These are phyloP conservation scores for Citrus trifoliata DNA, from an alignment of 345 rosid genomes.

Conservation along the genomic window DNA sequence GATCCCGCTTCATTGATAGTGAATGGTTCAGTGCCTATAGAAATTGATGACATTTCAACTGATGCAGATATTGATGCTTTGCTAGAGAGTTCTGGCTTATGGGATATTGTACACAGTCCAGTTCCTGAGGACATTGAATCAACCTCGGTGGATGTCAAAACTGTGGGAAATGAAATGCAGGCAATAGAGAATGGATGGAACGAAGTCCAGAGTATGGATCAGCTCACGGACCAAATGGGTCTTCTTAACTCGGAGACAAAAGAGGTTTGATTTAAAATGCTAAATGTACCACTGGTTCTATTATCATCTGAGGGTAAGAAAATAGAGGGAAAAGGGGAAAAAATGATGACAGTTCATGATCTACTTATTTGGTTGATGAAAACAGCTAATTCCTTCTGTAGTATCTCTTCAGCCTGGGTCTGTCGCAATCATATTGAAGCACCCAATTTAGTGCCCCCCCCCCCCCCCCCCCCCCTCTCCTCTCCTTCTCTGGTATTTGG, in stretches of 20 bases:
- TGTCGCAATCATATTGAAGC: constrained; percentile 14
- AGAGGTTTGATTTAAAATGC: constrained; percentile 19
- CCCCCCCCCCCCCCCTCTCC: fast-evolving
- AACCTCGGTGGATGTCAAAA: constrained; percentile 35
- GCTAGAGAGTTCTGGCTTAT: constrained; percentile 47
- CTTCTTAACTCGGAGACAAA: constrained; percentile 60
- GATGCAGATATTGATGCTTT: constrained; percentile 70
- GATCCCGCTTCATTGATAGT: constrained; percentile 41
- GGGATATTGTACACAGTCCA: constrained; percentile 59
- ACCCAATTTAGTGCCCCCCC: not conserved
- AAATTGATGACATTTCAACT: constrained; percentile 45
- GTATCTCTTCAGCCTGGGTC: constrained; percentile 5
- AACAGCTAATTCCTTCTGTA: constrained; percentile 11
- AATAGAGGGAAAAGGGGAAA: not conserved
- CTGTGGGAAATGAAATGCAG: constrained; percentile 31
- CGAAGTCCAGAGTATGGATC: constrained; percentile 51
- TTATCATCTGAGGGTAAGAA: constrained; percentile 1
- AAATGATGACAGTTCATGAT: not conserved
- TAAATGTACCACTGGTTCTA: constrained; percentile 10
- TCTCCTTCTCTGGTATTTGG: too few species aligned
- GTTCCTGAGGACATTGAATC: constrained; percentile 57
- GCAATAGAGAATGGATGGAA: constrained; percentile 45
- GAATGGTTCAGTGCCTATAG: constrained; percentile 45
- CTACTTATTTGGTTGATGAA: constrained; percentile 11
- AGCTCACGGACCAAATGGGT: constrained; percentile 84